These are phyloP conservation scores for Epichloe coenophiala DNA, from an alignment of 2,329 filamentous ascomycete genomes.

Conservation along the genomic window DNA sequence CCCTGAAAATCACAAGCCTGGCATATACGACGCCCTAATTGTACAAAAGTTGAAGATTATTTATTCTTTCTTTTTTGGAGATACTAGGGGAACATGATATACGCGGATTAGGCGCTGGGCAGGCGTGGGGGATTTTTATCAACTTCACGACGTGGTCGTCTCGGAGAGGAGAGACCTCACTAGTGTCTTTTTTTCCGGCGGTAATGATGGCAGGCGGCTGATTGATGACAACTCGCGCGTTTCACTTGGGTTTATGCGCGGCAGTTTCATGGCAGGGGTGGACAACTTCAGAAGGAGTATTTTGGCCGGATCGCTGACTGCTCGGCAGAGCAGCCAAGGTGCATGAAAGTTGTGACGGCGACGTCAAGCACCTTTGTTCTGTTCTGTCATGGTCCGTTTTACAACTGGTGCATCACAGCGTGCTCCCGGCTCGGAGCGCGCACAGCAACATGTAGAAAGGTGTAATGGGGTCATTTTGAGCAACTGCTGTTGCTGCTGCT, in stretches of 20 bases:
- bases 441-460: conserved; percentile 1
- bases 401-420: conserved; percentile 6
- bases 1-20: neutral
- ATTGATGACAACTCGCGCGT: conserved; percentile 14
- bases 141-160: conserved; percentile 3
- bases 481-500: neutral
- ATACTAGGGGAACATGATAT: conserved; percentile 1
- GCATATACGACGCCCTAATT: neutral
- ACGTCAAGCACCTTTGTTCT: neutral
- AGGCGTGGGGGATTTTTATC: neutral
- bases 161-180: conserved; percentile 7
- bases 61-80: conserved; percentile 1
- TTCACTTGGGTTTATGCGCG: conserved; percentile 6
- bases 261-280: conserved; percentile 6
- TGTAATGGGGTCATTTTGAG: neutral
- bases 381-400: conserved; percentile 2
- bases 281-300: neutral
- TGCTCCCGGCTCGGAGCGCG: conserved; percentile 4
- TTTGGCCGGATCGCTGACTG: conserved; percentile 2
- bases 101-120: neutral
- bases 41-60: conserved; percentile 3
- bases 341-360: conserved; percentile 2
- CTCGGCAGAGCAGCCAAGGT: conserved; percentile 4
- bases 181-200: conserved; percentile 15
- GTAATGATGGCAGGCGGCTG: conserved; percentile 19